phyloP scores from a whole-genome alignment of 2,329 filamentous ascomycete species.

The Botrytis fabae region DNA sequence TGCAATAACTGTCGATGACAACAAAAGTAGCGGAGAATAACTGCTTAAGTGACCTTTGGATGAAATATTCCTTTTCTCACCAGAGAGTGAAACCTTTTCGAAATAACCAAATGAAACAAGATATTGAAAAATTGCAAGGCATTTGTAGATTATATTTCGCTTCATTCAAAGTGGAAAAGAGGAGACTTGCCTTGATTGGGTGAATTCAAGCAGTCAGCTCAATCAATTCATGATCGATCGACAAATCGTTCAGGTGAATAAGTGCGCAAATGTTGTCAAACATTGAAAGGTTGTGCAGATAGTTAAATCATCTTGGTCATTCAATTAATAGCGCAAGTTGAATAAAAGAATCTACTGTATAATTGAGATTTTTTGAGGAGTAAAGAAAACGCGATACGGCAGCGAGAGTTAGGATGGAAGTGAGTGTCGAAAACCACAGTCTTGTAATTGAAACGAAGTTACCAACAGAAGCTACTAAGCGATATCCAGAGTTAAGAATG shows the following conservation, averaged over 20 bases:
- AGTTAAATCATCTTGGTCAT: background rate
- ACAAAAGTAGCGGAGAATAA: background rate
- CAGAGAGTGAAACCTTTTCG: too few relatives aligned
- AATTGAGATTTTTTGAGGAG: background rate
- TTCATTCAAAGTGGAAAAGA: background rate
- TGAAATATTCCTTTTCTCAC: background rate
- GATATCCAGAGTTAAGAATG: background rate
- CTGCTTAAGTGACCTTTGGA: background rate
- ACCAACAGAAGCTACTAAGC: background rate
- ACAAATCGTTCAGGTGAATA: background rate
- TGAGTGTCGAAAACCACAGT: background rate
- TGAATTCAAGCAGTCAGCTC: background rate
- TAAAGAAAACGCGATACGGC: background rate
- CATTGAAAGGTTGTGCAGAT: background rate
- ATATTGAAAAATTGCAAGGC: too few relatives aligned
- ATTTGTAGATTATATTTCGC: background rate
- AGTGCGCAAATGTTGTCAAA: background rate
- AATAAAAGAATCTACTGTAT: background rate
- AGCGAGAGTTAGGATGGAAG: background rate
- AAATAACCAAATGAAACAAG: background rate
- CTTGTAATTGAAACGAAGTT: background rate
- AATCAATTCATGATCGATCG: background rate
- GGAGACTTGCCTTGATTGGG: background rate
- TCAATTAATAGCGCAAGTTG: background rate
- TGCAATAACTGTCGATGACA: background rate